phyloP scores from a whole-genome alignment of 1,139 yeast species.

The Lodderomyces metapsilosis region DNA sequence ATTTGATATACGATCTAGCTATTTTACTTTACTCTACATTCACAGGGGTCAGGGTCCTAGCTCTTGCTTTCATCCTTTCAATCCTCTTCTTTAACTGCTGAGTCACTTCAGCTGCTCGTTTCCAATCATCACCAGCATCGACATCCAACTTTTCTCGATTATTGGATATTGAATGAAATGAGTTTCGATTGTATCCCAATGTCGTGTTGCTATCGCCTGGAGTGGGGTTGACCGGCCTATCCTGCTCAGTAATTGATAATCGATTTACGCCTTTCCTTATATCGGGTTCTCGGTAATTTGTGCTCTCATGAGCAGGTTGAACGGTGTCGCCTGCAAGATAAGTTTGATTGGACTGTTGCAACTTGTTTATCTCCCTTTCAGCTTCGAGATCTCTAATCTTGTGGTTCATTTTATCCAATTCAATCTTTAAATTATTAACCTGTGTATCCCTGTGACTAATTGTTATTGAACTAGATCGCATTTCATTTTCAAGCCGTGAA shows the following conservation, averaged over 20 bases:
- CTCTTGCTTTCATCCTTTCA: constrained; percentile 76
- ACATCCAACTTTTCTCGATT: constrained; percentile 18
- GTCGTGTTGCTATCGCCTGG: neutral
- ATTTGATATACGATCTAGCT: no score
- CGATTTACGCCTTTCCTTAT: constrained; percentile 46
- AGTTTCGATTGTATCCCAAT: neutral
- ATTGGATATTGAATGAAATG: neutral
- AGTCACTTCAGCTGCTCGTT: constrained; percentile 86
- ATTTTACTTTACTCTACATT: constrained; percentile 8
- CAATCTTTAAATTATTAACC: constrained; percentile 12
- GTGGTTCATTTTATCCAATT: constrained; percentile 14
- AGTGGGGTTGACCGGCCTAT: neutral
- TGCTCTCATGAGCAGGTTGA: neutral
- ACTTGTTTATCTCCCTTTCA: constrained; percentile 14
- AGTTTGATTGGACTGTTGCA: constrained; percentile 10
- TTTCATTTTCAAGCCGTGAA: constrained; percentile 11
- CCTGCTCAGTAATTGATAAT: constrained; percentile 41
- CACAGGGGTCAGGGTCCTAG: constrained; percentile 12
- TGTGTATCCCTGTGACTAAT: constrained; percentile 14
- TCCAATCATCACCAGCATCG: constrained; percentile 72
- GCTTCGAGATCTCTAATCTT: constrained; percentile 18
- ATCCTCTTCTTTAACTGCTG: constrained; percentile 81
- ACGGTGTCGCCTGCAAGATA: constrained; percentile 5
- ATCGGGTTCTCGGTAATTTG: constrained; percentile 19
- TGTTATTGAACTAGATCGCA: constrained; percentile 10